Base-by-base conservation (phyloP, 176 grass and related monocot species). In the Triticum urartu region DNA sequence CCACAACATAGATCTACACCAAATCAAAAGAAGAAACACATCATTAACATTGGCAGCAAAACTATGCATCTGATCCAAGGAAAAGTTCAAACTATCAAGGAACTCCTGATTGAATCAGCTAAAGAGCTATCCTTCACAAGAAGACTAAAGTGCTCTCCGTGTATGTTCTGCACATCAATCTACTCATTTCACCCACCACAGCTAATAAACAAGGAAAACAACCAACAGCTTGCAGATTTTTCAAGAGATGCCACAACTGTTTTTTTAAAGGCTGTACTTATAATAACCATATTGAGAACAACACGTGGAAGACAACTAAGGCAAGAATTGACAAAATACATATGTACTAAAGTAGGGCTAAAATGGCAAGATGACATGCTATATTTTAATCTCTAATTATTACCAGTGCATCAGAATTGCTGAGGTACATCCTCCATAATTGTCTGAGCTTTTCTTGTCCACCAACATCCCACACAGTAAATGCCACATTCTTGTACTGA, bases 391-490 rank as follows among this genome's bases (percentile, higher is more conserved):
- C 20, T 32, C 21, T 18, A 72, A 14, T 81, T 81, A 84, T 87
- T 94, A 97, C 95, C 87, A 97, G 89, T 82, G 90, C 95, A 88
- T 97, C 95, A 33, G 92, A 95, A 86, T 95, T 97, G 84, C 84
- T 91, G 82, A 95, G 93, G 69, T 97, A 97, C 88, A 94, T 94
- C 76, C 88, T 97, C 93, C 95, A 95, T 61, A 97, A 86, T 54
- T 87, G 81, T 43, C 95, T 95, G 40, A 97, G 86, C 81, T 97
- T 97, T 92, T 97, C 93, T 90, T 97, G 95, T 20, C 95, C 95
- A 7, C 95, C 95, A 75, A 92, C 90, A 93, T 97, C 95, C 95
- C 95, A 95, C 81, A 95, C 92, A 12, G 95, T 97, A 86, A 97
- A 97, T 30, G 78, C 89, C 14, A 97, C 93, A 89, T 97, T 97